Conservation (phyloP, 306 rosid genomes). For the Casuarina glauca region DNA sequence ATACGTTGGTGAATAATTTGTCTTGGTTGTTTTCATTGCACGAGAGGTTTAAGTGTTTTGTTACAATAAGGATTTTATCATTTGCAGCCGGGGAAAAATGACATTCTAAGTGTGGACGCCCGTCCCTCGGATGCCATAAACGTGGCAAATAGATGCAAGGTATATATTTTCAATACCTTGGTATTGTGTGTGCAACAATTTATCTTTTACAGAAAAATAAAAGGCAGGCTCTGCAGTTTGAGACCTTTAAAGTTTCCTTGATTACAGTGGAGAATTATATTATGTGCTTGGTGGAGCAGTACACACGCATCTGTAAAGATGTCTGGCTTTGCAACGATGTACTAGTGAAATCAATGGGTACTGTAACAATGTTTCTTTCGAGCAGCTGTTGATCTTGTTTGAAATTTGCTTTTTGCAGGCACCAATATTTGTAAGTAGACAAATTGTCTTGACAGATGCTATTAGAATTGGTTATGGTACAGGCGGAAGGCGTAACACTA, state of each 20-base stretch:
- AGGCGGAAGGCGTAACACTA: slow-evolving; percentile 58
- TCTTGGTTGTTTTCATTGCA: slow-evolving; percentile 11
- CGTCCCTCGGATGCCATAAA: slow-evolving; percentile 97
- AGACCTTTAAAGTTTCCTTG: slow-evolving; percentile 1
- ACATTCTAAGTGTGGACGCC: slow-evolving; percentile 71
- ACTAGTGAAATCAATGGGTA: slow-evolving; percentile 2
- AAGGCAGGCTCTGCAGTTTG: slow-evolving; percentile 7
- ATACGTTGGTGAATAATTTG: slow-evolving; percentile 10
- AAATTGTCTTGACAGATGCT: slow-evolving; percentile 75
- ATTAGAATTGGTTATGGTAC: slow-evolving; percentile 72
- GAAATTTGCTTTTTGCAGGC: slow-evolving; percentile 64
- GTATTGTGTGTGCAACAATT: slow-evolving; percentile 10
- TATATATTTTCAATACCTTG: slow-evolving; percentile 26
- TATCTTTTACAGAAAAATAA: slow-evolving; percentile 17
- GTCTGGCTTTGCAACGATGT: background rate
- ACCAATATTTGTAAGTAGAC: slow-evolving; percentile 88
- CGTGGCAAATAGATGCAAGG: slow-evolving; percentile 89
- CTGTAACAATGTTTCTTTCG: slow-evolving; percentile 7
- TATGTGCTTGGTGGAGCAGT: background rate
- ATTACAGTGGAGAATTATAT: background rate
- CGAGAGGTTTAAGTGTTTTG: slow-evolving; percentile 8
- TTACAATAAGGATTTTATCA: slow-evolving; percentile 30
- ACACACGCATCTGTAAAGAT: background rate
- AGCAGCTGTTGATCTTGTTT: slow-evolving; percentile 27
- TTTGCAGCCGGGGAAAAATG: slow-evolving; percentile 81